Conservation (phyloP, 2,329 filamentous ascomycete species). For the Daldinia eschscholtzii region DNA sequence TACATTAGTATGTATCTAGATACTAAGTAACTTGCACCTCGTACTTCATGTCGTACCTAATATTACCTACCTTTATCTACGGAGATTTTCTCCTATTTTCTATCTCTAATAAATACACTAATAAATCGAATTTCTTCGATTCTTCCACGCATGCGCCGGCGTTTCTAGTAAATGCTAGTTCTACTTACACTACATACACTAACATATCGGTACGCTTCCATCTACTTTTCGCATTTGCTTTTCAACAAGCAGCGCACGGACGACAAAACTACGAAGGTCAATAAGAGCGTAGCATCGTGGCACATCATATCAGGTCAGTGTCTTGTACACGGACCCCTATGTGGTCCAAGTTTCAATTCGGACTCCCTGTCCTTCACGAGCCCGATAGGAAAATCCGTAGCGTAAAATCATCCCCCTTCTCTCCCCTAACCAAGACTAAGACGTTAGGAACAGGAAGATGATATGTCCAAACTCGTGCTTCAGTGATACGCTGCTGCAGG, state of each 20-base stretch:
- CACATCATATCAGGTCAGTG: constrained; percentile 14
- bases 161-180: no score
- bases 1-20: neutral
- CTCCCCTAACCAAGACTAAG: constrained; percentile 8
- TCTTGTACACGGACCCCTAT: constrained; percentile 26
- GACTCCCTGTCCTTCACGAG: constrained; percentile 19
- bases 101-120: neutral
- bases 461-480: constrained; percentile 35
- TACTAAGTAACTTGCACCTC: neutral
- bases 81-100: neutral
- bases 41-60: neutral
- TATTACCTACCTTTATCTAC: neutral
- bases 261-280: constrained; percentile 11
- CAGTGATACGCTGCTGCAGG: constrained; percentile 37
- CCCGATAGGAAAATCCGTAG: constrained; percentile 21
- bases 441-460: constrained; percentile 15
- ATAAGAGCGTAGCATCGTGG: constrained; percentile 29
- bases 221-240: neutral
- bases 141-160: neutral
- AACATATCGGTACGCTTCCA: neutral
- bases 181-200: neutral
- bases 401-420: neutral
- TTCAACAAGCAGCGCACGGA: constrained; percentile 23
- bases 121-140: neutral
- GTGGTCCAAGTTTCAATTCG: constrained; percentile 20